Percentiles rank a stretch among this genome's conserved stretches.
Conservation (phyloP, 352 stramenopile genomes). For the Phytophthora citrophthora region DNA sequence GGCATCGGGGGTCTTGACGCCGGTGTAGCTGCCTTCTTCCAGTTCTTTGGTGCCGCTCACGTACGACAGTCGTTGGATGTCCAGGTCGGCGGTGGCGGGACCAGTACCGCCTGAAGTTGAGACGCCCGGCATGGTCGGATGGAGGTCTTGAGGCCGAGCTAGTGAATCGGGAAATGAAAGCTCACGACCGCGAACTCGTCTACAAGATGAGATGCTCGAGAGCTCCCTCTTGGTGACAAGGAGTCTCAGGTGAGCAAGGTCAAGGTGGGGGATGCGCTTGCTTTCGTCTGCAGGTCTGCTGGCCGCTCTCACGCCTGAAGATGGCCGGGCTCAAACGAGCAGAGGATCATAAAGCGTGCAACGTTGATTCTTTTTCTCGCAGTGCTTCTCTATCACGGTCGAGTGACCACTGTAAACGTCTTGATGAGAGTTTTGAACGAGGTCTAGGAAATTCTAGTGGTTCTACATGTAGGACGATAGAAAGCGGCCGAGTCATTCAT, state of each 20-base stretch:
- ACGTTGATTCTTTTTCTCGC: constrained; percentile 11
- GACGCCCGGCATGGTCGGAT: constrained; percentile 21
- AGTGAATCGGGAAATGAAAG: constrained; percentile 29
- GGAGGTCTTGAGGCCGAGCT: constrained; percentile 17
- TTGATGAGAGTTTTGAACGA: constrained; percentile 1
- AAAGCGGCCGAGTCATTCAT: not conserved
- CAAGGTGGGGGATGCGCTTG: constrained; percentile 12
- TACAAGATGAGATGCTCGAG: constrained; percentile 15
- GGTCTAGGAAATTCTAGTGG: constrained; percentile 6
- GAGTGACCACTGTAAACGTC: constrained; percentile 1
- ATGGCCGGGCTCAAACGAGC: constrained; percentile 18
- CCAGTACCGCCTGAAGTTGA: constrained; percentile 22
- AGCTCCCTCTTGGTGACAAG: not conserved
- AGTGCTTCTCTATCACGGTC: not conserved
- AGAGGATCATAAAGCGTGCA: not conserved
- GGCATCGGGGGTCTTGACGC: constrained; percentile 34
- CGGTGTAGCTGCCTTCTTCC: constrained; percentile 37
- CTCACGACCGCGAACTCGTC: constrained; percentile 17
- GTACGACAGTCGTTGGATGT: constrained; percentile 47
- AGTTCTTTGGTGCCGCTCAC: constrained; percentile 33
- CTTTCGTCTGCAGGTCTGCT: constrained; percentile 23
- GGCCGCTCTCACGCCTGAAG: constrained; percentile 19
- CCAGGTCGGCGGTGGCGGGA: constrained; percentile 24
- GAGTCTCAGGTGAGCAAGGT: not conserved
- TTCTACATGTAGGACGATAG: not conserved